A percentile compares a stretch with the other conserved stretches of the same genome.
These are phyloP conservation scores for Venturiaceae sp. DNA, from an alignment of 2,329 filamentous ascomycete genomes.

Conservation along the genomic window DNA sequence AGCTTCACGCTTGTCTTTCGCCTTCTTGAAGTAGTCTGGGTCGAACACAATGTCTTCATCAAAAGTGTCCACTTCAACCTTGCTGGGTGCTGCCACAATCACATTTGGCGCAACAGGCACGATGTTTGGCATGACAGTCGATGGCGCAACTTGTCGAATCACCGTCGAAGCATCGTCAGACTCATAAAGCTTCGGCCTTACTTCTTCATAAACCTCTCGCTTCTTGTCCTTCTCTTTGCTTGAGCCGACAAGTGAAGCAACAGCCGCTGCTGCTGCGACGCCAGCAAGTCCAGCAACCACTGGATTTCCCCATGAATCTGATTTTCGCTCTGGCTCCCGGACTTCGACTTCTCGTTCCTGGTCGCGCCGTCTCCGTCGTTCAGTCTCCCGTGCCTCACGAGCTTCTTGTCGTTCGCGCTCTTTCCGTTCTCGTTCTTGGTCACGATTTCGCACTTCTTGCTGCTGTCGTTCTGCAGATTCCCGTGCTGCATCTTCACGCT, in stretches of 20 bases:
- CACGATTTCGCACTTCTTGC: not conserved
- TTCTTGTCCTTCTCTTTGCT: slow-evolving; percentile 7
- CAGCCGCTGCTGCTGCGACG: slow-evolving; percentile 22
- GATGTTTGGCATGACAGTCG: slow-evolving; percentile 16
- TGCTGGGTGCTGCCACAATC: slow-evolving; percentile 16
- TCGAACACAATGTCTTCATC: slow-evolving; percentile 37
- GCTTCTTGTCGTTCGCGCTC: not conserved
- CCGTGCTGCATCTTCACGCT: slow-evolving; percentile 21
- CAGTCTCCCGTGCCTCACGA: slow-evolving; percentile 10
- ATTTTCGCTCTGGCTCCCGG: slow-evolving; percentile 22
- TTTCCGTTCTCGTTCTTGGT: not conserved
- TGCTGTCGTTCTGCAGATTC: slow-evolving; percentile 11
- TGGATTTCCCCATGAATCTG: slow-evolving; percentile 23
- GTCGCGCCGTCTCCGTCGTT: slow-evolving; percentile 12
- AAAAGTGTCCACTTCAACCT: slow-evolving; percentile 24
- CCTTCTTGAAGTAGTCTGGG: slow-evolving; percentile 32
- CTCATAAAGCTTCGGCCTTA: not conserved
- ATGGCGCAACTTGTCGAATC: slow-evolving; percentile 14
- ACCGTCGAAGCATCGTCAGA: slow-evolving; percentile 9
- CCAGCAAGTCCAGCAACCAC: slow-evolving; percentile 23
- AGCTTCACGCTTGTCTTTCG: slow-evolving; percentile 3
- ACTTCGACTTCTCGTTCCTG: slow-evolving; percentile 23
- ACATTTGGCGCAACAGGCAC: slow-evolving; percentile 14
- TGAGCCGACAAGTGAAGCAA: slow-evolving; percentile 11
- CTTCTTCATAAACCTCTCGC: not conserved